Base-by-base conservation (phyloP, 2,329 filamentous ascomycete species). In the Exophiala sp. region DNA sequence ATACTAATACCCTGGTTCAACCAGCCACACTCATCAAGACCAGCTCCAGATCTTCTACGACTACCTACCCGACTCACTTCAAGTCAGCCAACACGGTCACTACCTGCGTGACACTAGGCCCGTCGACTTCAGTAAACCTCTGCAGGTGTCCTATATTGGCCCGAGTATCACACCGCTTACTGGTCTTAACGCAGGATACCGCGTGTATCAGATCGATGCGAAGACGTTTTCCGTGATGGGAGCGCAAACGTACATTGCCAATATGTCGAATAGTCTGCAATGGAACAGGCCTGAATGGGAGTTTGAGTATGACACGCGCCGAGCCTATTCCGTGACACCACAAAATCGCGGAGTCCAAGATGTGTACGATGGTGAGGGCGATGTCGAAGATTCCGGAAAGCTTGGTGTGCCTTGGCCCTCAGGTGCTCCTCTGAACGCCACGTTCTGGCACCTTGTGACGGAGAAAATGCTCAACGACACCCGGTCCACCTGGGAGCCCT, bases 361-460 rank as follows among this genome's bases (percentile, higher is more conserved):
- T n/a, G 24, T 5, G 6, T 6, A 5, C 24, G 24, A 27, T 27
- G 24, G 24, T 10, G 24, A 27, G 5, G 24, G 24, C 24, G 24
- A 27, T 1, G 60, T 58, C 2, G n/a, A n/a, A n/a, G n/a, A n/a
- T n/a, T n/a, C n/a, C n/a, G n/a, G n/a, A n/a, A n/a, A n/a, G n/a
- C n/a, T n/a, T n/a, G n/a, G n/a, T n/a, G n/a, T n/a, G n/a, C n/a
- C n/a, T n/a, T 78, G 75, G 75, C 70, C 73, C 2, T 56, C 52
- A 1, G 60, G 68, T 38, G 76, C 73, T 0, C 78, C 78, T 2
- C 63, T 81, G 30, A 80, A 81, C 53, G 76, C 75, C 0, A 80
- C 76, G 0, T 81, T 80, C 62, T 81, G 78, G 78, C 77, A 81
- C 51, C 64, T 63, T 10, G 73, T 80, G 3, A 80, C 77, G 0